Evolutionary conservation across 1,284 basidiomycete genomes (phyloP), one percentile per base, ranked within the genome.

Genomic region (Chondrostereum purpureum): DNA sequence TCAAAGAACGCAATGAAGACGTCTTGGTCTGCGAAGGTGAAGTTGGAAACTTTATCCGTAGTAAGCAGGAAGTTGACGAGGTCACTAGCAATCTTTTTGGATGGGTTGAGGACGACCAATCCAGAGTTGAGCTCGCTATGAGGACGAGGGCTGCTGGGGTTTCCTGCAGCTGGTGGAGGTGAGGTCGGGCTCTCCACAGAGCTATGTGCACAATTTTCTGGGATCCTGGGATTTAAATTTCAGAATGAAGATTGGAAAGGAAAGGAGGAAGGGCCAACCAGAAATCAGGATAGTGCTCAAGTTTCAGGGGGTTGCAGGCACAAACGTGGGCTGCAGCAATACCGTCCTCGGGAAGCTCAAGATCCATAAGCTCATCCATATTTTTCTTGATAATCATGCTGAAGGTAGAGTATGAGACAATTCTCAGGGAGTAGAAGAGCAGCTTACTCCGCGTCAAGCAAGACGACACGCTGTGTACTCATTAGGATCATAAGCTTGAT

Each of bases 11-110:
- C 78, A 1, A 92, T 78, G 22, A 98, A 77, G 18, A 96, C 75
- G 57, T 98, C 94, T 64, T 98, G 94, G 61, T 98, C 94, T 1
- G 92, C 84, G 63, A 98, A 98, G 33, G 72, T 72, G 66, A 85
- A 94, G 1, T 72, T 73, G 3, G 78, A 55, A 12, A 96, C 72
- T 4, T 78, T 72, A 3, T 85, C 79, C 19, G 84, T 83, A 1
- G 80, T 85, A 45, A 71, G 60, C 43, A 97, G 77, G 61, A 78
- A 79, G 33, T 77, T 55, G 16, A 72, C 65, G 49, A 95, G 73
- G 12, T 58, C 58, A 6, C 68, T 50, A 47, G 77, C 72, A 5
- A 83, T 69, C 11, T 68, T 57, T 3, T 61, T 49, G 42, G 90
- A 86, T 1, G 94, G 95, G n/a, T 75, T 78, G 36, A 96, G 72